Percentiles rank a stretch among this genome's conserved stretches.
Conservation (phyloP, 495 filamentous ascomycete genomes). For the Tuber indicum region DNA sequence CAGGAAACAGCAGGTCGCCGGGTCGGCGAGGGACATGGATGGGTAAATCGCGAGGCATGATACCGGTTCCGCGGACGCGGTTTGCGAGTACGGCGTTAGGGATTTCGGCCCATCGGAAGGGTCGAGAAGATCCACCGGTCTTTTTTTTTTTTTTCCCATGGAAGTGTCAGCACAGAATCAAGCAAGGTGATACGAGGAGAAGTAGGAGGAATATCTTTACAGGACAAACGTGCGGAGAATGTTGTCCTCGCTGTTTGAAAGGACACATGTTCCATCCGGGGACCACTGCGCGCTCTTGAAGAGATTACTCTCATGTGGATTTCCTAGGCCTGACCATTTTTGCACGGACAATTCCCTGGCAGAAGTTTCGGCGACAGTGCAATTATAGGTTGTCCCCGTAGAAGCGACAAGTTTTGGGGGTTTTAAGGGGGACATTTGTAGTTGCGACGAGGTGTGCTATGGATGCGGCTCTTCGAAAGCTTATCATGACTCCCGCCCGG, state of each 20-base stretch:
- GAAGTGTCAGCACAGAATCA: constrained; percentile 2
- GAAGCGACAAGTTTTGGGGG: constrained; percentile 46
- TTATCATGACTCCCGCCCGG: background rate
- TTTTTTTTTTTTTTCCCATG: constrained; percentile 23
- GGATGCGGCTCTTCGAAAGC: background rate
- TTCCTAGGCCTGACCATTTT: background rate
- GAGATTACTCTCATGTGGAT: constrained; percentile 43
- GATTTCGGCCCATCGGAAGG: constrained; percentile 46
- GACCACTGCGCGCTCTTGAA: constrained; percentile 64
- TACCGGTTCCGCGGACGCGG: constrained; percentile 60
- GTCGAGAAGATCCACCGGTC: constrained; percentile 62
- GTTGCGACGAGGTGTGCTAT: constrained; percentile 2
- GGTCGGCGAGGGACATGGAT: constrained; percentile 62
- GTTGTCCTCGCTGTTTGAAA: constrained; percentile 68
- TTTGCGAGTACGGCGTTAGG: constrained; percentile 57
- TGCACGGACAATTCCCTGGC: constrained; percentile 12
- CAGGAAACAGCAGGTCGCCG: constrained; percentile 34
- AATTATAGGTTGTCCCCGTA: constrained; percentile 43
- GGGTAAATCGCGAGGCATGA: constrained; percentile 68
- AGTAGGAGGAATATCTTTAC: constrained; percentile 41
- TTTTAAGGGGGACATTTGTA: constrained; percentile 22
- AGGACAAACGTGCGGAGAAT: constrained; percentile 64
- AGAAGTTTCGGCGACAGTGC: constrained; percentile 33
- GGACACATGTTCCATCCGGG: constrained; percentile 71
- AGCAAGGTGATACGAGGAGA: background rate